These are phyloP conservation scores for Spatholobus suberectus DNA, from an alignment of 306 rosid species.

Conservation along the genomic window DNA sequence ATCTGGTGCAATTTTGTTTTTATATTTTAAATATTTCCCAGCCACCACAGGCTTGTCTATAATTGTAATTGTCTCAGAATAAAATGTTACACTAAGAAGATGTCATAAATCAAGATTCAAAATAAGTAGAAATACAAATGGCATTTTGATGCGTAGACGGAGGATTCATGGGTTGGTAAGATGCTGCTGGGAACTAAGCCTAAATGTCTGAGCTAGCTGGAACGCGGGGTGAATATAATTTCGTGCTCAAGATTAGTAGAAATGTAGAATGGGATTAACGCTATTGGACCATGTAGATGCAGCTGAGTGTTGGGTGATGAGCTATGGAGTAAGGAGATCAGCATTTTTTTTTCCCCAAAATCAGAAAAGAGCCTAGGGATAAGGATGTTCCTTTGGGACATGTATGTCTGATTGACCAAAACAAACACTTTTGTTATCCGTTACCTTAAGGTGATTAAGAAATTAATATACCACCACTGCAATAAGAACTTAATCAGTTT, in stretches of 20 bases:
- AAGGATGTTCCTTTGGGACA: too few relatives aligned
- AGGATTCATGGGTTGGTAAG: conserved; percentile 17
- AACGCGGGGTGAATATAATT: conserved; percentile 25
- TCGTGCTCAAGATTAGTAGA: conserved; percentile 41
- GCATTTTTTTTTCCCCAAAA: too few relatives aligned
- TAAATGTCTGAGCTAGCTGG: conserved; percentile 41
- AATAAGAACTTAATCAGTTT: too few relatives aligned
- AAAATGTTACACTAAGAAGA: not conserved
- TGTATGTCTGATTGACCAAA: too few relatives aligned
- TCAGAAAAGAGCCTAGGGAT: too few relatives aligned
- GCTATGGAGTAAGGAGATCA: not conserved
- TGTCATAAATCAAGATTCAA: not conserved
- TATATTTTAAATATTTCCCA: not conserved
- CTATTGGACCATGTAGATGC: too few relatives aligned
- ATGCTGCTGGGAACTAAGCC: not conserved
- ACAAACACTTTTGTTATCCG: too few relatives aligned
- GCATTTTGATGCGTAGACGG: not conserved
- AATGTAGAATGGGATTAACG: not conserved
- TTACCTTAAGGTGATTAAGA: too few relatives aligned
- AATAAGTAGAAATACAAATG: not conserved
- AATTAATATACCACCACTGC: too few relatives aligned
- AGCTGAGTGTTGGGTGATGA: too few relatives aligned
- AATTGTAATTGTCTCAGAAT: not conserved
- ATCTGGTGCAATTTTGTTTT: not conserved
- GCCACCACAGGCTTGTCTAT: not conserved